phyloP scores from a whole-genome alignment of 225 moss, liverwort and hornwort species.

The Anthoceros angustus region DNA sequence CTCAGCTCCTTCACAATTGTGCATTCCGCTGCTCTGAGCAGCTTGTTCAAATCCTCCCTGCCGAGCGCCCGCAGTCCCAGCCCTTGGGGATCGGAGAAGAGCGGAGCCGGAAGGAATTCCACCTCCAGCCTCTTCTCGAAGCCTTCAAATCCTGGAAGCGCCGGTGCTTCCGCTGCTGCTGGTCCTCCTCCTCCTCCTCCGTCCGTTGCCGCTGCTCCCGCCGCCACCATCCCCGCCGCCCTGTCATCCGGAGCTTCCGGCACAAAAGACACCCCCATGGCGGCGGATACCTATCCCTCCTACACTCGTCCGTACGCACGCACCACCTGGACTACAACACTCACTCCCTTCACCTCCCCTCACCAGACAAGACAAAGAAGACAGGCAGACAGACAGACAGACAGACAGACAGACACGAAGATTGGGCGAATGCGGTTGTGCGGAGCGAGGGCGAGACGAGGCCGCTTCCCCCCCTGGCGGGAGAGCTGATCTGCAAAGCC shows the following conservation, averaged over 20 bases:
- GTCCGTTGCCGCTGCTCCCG: too few relatives aligned
- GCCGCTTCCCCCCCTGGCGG: neutral
- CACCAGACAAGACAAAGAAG: too few relatives aligned
- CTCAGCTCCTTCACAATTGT: conserved; percentile 48
- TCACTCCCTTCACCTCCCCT: too few relatives aligned
- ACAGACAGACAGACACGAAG: too few relatives aligned
- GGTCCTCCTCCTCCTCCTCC: too few relatives aligned
- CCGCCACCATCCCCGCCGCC: too few relatives aligned
- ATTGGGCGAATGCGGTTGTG: too few relatives aligned
- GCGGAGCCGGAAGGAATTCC: conserved; percentile 45
- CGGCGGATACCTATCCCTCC: conserved; percentile 11
- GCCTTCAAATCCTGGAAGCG: conserved; percentile 55
- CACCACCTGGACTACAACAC: neutral
- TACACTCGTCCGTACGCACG: conserved; percentile 13
- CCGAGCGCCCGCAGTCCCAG: conserved; percentile 43
- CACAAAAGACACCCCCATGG: conserved; percentile 30
- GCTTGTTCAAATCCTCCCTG: conserved; percentile 31
- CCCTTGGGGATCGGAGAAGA: conserved; percentile 55
- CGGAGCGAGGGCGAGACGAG: conserved; percentile 6
- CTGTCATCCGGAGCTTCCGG: conserved; percentile 15
- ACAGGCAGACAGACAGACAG: too few relatives aligned
- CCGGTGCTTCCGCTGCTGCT: too few relatives aligned
- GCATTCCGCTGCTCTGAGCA: conserved; percentile 61
- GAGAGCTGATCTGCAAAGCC: too few relatives aligned
- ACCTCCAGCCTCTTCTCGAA: conserved; percentile 79